phyloP scores from a whole-genome alignment of 2,329 filamentous ascomycete genomes.

The Pyrenophora teres region DNA sequence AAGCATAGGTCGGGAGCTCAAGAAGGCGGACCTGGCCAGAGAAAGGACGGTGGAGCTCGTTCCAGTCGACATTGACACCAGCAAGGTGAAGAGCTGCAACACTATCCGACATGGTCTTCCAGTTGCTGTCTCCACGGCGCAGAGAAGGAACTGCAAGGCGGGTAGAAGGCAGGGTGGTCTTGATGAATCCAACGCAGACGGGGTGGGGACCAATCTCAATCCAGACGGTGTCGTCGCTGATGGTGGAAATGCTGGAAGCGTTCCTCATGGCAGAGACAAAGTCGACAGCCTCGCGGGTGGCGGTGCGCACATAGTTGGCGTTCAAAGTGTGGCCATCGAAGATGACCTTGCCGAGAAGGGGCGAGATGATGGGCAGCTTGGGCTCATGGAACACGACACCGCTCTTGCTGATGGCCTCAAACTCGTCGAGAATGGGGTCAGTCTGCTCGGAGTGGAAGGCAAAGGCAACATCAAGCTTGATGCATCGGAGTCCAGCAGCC shows the following conservation, averaged over 20 bases:
- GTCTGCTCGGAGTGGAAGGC: conserved; percentile 38
- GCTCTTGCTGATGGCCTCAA: conserved; percentile 43
- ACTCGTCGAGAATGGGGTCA: conserved; percentile 51
- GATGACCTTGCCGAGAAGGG: conserved; percentile 46
- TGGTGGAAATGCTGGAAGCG: conserved; percentile 29
- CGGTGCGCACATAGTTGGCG: conserved; percentile 44
- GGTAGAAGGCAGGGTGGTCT: conserved; percentile 31
- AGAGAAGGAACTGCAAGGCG: not conserved
- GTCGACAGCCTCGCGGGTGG: conserved; percentile 19
- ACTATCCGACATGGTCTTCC: conserved; percentile 4
- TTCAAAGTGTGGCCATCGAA: conserved; percentile 47
- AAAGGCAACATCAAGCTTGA: conserved; percentile 21
- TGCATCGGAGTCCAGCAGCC: conserved; percentile 9
- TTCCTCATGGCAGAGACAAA: conserved; percentile 36
- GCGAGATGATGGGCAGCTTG: conserved; percentile 49
- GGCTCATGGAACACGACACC: conserved; percentile 17
- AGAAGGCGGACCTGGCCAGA: conserved; percentile 54
- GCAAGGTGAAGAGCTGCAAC: conserved; percentile 58
- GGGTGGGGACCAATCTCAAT: conserved; percentile 57
- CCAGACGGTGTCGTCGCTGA: conserved; percentile 42
- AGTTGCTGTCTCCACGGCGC: not conserved
- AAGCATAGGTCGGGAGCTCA: conserved; percentile 55
- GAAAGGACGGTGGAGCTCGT: conserved; percentile 62
- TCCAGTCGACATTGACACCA: conserved; percentile 64
- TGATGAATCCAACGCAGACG: conserved; percentile 41